Evolutionary conservation across 441 rosid genomes (phyloP).

Genomic region (Adansonia grandidieri): DNA sequence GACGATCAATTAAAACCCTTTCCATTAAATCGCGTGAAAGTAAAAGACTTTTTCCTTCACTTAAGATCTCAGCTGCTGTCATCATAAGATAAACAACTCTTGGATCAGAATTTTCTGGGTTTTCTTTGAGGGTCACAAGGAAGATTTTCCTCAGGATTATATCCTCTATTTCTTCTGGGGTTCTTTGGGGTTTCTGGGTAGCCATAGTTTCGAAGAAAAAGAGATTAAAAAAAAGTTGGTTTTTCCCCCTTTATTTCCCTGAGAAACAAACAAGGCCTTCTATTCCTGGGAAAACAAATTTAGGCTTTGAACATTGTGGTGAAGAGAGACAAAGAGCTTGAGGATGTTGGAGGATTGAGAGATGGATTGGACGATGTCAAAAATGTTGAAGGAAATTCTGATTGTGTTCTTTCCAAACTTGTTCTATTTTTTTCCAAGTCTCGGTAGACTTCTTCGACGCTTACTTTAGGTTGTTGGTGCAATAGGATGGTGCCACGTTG

Average conservation of each 20-base stretch:
- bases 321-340: neutral
- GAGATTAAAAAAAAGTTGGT: neutral
- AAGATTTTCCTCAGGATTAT: constrained; percentile 83
- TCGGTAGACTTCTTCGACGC: neutral
- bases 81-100: constrained; percentile 68
- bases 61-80: constrained; percentile 93
- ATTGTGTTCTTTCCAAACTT: neutral
- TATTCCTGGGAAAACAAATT: neutral
- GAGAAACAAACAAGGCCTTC: constrained; percentile 6
- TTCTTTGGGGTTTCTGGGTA: constrained; percentile 60
- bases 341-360: too few species aligned
- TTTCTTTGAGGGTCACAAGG: constrained; percentile 60
- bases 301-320: neutral
- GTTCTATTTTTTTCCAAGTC: neutral
- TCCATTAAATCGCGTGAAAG: constrained; percentile 82
- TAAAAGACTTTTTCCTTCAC: constrained; percentile 74
- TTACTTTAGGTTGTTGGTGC: neutral
- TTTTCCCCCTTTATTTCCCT: neutral
- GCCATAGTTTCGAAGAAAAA: neutral
- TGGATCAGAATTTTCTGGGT: constrained; percentile 47
- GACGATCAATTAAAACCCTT: constrained; percentile 78
- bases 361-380: neutral
- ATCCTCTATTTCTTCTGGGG: constrained; percentile 83
- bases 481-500: neutral
- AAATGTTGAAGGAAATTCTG: neutral